These are phyloP conservation scores for Lachnellula occidentalis DNA, from an alignment of 2,329 filamentous ascomycete genomes.

Conservation along the genomic window DNA sequence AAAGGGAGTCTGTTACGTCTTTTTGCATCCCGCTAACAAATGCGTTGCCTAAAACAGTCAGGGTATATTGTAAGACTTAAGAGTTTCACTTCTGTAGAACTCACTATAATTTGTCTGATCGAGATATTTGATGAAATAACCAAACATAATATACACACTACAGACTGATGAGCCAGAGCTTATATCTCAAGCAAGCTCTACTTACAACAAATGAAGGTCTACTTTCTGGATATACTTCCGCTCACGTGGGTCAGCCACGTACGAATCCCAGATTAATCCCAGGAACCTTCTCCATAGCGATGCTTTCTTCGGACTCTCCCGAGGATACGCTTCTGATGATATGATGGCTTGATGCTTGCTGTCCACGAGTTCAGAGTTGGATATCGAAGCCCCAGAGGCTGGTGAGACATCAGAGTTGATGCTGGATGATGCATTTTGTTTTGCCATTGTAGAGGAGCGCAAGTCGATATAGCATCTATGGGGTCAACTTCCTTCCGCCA, in stretches of 20 bases:
- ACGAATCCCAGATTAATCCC: slow-evolving; percentile 3
- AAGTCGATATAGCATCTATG: too few species aligned
- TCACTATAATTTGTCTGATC: slow-evolving; percentile 11
- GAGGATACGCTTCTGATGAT: too few species aligned
- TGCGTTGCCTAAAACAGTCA: slow-evolving; percentile 28
- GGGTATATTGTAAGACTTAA: slow-evolving; percentile 17
- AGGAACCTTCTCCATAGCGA: neutral
- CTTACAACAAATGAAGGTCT: slow-evolving; percentile 7
- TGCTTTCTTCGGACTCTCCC: too few species aligned
- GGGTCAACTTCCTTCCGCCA: too few species aligned
- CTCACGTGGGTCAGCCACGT: slow-evolving; percentile 1
- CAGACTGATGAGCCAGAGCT: neutral
- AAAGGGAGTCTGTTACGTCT: slow-evolving; percentile 14
- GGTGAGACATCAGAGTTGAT: too few species aligned
- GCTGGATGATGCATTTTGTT: too few species aligned
- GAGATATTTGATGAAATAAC: slow-evolving; percentile 15
- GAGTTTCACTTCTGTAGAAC: neutral
- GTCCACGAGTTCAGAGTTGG: too few species aligned
- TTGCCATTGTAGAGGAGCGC: too few species aligned
- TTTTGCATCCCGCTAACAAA: slow-evolving; percentile 36
- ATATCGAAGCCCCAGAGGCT: too few species aligned
- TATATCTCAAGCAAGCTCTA: neutral
- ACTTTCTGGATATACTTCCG: slow-evolving; percentile 9
- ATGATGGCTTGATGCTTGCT: too few species aligned
- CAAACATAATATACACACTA: slow-evolving; percentile 2